Evolutionary conservation across 805 yeast genomes (phyloP).

Genomic region (Teunomyces gatunensis): DNA sequence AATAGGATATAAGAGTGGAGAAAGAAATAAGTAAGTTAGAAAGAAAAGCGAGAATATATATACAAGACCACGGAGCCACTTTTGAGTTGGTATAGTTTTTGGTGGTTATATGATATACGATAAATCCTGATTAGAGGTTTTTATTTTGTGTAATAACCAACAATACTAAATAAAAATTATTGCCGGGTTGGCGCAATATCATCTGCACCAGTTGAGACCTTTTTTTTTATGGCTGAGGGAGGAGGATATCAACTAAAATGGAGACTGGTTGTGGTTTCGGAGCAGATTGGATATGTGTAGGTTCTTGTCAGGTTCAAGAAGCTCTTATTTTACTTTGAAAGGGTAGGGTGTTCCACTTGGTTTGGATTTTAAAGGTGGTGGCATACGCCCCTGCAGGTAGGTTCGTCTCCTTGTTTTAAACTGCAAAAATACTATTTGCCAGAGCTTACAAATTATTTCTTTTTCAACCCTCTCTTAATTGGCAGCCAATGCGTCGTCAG

Average conservation of each 20-base stretch:
- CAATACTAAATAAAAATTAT: slow-evolving; percentile 2
- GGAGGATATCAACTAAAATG: no score
- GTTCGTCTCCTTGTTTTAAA: slow-evolving; percentile 4
- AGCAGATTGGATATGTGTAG: no score
- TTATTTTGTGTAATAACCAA: slow-evolving; percentile 8
- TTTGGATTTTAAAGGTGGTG: background rate
- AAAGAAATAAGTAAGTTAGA: slow-evolving; percentile 1
- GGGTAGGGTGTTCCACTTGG: background rate
- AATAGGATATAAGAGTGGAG: slow-evolving; percentile 3
- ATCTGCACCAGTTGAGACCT: background rate
- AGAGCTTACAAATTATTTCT: background rate
- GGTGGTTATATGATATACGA: slow-evolving; percentile 8
- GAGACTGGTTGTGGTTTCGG: no score
- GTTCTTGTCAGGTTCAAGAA: background rate
- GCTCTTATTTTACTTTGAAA: background rate
- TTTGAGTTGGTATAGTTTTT: slow-evolving; percentile 3
- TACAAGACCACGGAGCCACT: slow-evolving; percentile 5
- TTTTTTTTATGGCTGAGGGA: background rate
- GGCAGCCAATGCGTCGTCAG: slow-evolving; percentile 4
- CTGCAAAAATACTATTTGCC: slow-evolving; percentile 1
- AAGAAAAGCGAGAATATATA: slow-evolving; percentile 3
- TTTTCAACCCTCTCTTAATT: slow-evolving; percentile 4
- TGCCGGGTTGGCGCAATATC: slow-evolving; percentile 5
- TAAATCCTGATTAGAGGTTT: slow-evolving; percentile 9
- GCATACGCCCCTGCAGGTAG: slow-evolving; percentile 1